Percentiles rank a stretch among this genome's conserved stretches.
Evolutionary conservation across 768 basidiomycete species (phyloP).

Genomic region (Lactarius trivialis): DNA sequence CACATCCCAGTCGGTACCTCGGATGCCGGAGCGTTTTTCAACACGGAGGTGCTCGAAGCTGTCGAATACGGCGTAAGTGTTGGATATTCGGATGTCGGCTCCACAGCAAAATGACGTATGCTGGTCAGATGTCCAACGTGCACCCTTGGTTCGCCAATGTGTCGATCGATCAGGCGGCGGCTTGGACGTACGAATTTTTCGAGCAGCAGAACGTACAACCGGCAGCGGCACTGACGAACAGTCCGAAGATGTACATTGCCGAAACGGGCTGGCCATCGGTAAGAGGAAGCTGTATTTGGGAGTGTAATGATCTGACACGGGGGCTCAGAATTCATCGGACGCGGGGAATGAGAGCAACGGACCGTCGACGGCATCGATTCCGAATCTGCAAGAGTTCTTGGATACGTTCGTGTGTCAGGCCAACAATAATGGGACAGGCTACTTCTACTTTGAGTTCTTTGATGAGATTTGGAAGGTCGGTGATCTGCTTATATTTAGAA

Average conservation of each 20-base stretch:
- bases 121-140: slow-evolving; percentile 75
- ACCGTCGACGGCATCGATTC: slow-evolving; percentile 51
- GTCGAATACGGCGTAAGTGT: slow-evolving; percentile 64
- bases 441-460: slow-evolving; percentile 84
- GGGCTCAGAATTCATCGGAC: slow-evolving; percentile 52
- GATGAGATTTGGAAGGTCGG: slow-evolving; percentile 78
- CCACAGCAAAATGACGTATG: slow-evolving; percentile 59
- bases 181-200: slow-evolving; percentile 82
- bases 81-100: slow-evolving; percentile 39
- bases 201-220: slow-evolving; percentile 49
- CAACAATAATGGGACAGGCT: slow-evolving; percentile 70
- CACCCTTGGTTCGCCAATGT: slow-evolving; percentile 93
- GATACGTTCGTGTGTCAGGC: slow-evolving; percentile 85
- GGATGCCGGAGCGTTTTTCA: slow-evolving; percentile 86
- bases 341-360: slow-evolving; percentile 57
- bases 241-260: slow-evolving; percentile 82
- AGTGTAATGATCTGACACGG: slow-evolving; percentile 6
- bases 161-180: slow-evolving; percentile 56
- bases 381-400: slow-evolving; percentile 74
- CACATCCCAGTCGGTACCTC: slow-evolving; percentile 67
- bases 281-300: slow-evolving; percentile 5
- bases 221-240: slow-evolving; percentile 57
- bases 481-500: neutral
- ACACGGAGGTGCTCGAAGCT: slow-evolving; percentile 51
- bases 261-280: slow-evolving; percentile 90